Conservation (phyloP, 2,329 filamentous ascomycete species). For the Neofusicoccum ribis region DNA sequence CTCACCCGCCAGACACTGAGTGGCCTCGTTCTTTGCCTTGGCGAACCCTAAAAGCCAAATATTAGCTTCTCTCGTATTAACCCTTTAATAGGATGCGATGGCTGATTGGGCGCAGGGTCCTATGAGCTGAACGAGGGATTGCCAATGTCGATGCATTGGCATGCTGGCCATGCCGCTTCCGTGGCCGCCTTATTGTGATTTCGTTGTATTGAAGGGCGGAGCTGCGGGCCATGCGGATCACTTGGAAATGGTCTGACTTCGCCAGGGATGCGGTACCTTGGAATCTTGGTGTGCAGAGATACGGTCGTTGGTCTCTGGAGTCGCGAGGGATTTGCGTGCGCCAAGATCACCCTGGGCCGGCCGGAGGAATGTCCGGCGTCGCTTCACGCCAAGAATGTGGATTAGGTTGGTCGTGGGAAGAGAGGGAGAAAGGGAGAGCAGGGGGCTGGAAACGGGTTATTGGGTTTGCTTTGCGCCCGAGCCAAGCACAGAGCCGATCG, state of each 20-base stretch:
- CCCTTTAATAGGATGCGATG: neutral
- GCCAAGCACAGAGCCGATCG: neutral
- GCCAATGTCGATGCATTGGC: neutral
- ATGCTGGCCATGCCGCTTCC: neutral
- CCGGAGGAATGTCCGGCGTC: slow-evolving; percentile 9
- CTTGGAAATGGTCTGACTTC: neutral
- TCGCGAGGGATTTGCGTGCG: neutral
- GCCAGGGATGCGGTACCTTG: neutral
- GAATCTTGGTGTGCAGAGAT: neutral
- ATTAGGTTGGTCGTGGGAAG: neutral
- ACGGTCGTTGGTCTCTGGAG: neutral
- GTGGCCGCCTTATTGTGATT: neutral
- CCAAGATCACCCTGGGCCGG: neutral
- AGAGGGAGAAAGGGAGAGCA: neutral
- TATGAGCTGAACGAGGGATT: neutral
- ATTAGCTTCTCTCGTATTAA: neutral
- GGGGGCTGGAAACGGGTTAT: neutral
- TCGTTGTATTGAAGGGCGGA: neutral
- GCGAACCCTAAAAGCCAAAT: neutral
- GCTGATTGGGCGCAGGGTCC: neutral
- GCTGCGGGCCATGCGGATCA: neutral
- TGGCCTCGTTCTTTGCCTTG: neutral
- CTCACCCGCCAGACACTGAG: neutral
- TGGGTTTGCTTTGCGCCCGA: neutral
- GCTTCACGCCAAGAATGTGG: neutral